Evolutionary conservation across 768 basidiomycete genomes (phyloP).

Genomic region (Fistulinella prunicolor): DNA sequence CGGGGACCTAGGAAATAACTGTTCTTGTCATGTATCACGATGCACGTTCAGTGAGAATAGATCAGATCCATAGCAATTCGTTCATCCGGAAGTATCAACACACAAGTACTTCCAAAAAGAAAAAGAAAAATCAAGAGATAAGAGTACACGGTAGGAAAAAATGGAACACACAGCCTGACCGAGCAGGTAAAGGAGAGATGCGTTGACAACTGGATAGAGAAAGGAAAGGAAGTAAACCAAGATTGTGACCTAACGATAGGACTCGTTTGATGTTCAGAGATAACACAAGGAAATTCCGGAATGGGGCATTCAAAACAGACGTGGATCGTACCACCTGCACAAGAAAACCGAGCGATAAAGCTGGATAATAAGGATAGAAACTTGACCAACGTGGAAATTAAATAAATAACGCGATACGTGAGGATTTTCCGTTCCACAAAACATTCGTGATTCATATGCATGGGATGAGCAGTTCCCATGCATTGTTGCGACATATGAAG

Average conservation of each 20-base stretch:
- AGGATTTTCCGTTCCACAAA: constrained; percentile 25
- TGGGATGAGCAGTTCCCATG: constrained; percentile 18
- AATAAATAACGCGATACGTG: constrained; percentile 20
- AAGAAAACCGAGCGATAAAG: constrained; percentile 18
- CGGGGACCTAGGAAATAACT: too few species aligned
- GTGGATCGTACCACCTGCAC: too few species aligned
- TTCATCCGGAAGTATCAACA: not conserved
- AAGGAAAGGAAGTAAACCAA: too few species aligned
- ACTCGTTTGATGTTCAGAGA: too few species aligned
- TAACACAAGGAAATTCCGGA: too few species aligned
- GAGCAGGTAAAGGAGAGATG: constrained; percentile 16
- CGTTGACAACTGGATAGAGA: not conserved
- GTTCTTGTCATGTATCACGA: not conserved
- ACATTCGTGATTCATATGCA: constrained; percentile 27
- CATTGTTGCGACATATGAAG: constrained; percentile 26
- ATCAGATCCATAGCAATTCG: not conserved
- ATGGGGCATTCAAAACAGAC: too few species aligned
- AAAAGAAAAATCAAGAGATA: constrained; percentile 8
- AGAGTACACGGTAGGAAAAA: constrained; percentile 15
- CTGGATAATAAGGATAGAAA: constrained; percentile 30
- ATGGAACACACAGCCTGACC: constrained; percentile 21
- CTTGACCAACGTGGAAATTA: constrained; percentile 13
- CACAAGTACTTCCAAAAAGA: not conserved
- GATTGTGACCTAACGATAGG: too few species aligned
- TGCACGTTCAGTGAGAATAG: not conserved